phyloP scores from a whole-genome alignment of 768 basidiomycete genomes.

The Boletus edulis region DNA sequence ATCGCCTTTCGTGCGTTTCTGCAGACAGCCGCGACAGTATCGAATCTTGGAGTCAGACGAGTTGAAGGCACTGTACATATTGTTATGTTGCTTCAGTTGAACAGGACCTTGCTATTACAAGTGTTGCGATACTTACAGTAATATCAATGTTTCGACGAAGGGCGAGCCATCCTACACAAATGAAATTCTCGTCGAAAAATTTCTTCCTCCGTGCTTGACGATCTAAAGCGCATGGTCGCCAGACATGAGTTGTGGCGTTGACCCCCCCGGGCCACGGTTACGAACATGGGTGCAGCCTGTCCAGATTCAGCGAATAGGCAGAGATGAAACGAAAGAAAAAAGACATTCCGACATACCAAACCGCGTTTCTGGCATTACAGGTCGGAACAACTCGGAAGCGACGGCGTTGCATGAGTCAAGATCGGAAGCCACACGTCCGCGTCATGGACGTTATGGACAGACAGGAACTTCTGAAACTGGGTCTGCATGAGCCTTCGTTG shows the following conservation, averaged over 20 bases:
- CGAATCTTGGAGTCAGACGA: conserved; percentile 35
- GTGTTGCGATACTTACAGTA: conserved; percentile 14
- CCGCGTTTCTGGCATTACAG: neutral
- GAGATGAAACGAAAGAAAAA: neutral
- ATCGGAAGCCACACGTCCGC: conserved; percentile 50
- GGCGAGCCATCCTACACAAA: neutral
- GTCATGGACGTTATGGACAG: no score
- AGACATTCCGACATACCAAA: neutral
- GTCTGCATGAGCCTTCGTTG: conserved; percentile 66
- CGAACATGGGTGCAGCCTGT: neutral
- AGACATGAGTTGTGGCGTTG: neutral
- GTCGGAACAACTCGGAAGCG: neutral
- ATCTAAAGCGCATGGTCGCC: neutral
- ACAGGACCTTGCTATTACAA: neutral
- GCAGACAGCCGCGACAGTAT: conserved; percentile 32
- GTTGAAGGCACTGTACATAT: neutral
- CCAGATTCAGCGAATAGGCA: neutral
- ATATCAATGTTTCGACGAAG: neutral
- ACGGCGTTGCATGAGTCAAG: conserved; percentile 35
- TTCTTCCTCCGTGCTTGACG: neutral
- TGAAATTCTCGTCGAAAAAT: neutral
- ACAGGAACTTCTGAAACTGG: conserved; percentile 35
- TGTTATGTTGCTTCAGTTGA: conserved; percentile 6
- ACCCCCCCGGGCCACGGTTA: neutral
- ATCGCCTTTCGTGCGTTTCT: conserved; percentile 6